Conservation (phyloP, 1,139 yeast species). For the Saccharomyces pastorianus region DNA sequence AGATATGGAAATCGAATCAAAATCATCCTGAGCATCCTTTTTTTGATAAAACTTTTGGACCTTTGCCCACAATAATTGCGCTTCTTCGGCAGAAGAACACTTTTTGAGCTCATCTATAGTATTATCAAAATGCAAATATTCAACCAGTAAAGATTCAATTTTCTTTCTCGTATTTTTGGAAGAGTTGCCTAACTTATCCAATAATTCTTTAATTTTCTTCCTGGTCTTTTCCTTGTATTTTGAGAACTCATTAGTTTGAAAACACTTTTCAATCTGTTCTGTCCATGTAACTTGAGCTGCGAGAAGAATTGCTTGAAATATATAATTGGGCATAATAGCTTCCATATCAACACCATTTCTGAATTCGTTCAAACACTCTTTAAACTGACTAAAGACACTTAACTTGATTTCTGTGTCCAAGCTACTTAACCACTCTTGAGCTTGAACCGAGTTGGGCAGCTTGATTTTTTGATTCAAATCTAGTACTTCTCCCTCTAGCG, state of each 20-base stretch:
- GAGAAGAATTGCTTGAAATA: constrained; percentile 53
- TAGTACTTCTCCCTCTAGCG: constrained; percentile 60
- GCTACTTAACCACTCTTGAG: constrained; percentile 49
- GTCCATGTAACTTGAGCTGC: constrained; percentile 59
- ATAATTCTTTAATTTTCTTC: neutral
- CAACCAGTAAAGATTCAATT: constrained; percentile 55
- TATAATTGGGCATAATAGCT: constrained; percentile 30
- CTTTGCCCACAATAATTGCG: constrained; percentile 41
- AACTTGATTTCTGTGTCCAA: constrained; percentile 49
- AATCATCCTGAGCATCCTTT: constrained; percentile 21
- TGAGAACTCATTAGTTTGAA: constrained; percentile 7
- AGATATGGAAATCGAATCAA: constrained; percentile 38
- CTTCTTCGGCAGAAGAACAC: constrained; percentile 11
- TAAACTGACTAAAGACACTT: constrained; percentile 39
- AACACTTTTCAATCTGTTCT: constrained; percentile 33
- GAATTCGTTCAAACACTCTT: constrained; percentile 26
- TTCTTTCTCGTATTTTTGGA: constrained; percentile 33
- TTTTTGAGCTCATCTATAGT: constrained; percentile 31
- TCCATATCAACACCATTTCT: constrained; percentile 8
- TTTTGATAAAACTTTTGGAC: constrained; percentile 47
- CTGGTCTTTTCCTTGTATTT: constrained; percentile 3
- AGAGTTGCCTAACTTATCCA: neutral
- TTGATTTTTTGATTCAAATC: constrained; percentile 40
- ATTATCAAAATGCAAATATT: constrained; percentile 54
- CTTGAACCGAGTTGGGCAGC: constrained; percentile 15